Percentiles rank a stretch among this genome's conserved stretches.
phyloP scores from a whole-genome alignment of 2,329 filamentous ascomycete genomes.

The Fusarium chaquense region DNA sequence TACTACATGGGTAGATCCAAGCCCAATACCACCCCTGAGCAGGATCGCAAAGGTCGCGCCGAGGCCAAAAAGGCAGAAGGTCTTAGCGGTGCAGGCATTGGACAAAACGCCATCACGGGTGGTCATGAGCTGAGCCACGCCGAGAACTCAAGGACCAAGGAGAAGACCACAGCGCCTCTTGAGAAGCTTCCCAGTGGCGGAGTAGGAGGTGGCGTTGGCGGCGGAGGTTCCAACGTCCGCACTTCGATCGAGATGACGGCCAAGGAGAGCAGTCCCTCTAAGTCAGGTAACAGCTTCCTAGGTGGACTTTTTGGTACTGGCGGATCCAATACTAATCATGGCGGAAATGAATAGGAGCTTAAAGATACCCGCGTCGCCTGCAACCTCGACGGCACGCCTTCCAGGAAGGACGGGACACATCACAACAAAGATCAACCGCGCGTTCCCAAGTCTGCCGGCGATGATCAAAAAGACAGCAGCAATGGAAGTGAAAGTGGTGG shows the following conservation, averaged over 20 bases:
- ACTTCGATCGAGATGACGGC: conserved; percentile 45
- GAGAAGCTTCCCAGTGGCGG: conserved; percentile 53
- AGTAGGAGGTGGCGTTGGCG: conserved; percentile 51
- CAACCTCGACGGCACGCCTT: conserved; percentile 32
- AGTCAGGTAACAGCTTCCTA: conserved; percentile 25
- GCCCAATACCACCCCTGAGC: conserved; percentile 21
- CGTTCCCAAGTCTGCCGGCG: conserved; percentile 12
- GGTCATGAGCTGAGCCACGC: conserved; percentile 47
- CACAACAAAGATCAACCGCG: conserved; percentile 26
- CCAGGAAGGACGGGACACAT: conserved; percentile 23
- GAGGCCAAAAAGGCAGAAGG: conserved; percentile 51
- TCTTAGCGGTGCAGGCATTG: conserved; percentile 50
- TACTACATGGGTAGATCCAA: conserved; percentile 39
- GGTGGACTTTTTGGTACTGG: conserved; percentile 45
- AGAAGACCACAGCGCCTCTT: conserved; percentile 39
- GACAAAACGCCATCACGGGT: conserved; percentile 49
- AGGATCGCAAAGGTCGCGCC: conserved; percentile 38
- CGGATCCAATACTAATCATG: conserved; percentile 28
- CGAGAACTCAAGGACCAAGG: conserved; percentile 32
- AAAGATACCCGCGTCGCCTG: conserved; percentile 38
- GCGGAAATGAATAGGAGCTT: conserved; percentile 15
- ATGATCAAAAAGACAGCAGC: background rate
- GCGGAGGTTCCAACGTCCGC: conserved; percentile 47
- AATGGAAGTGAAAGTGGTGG: background rate
- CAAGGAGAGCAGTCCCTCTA: conserved; percentile 21